Evolutionary conservation across 2,329 filamentous ascomycete species (phyloP), one percentile per base, ranked within the genome.

Genomic region (Domatiomyces globalis): DNA sequence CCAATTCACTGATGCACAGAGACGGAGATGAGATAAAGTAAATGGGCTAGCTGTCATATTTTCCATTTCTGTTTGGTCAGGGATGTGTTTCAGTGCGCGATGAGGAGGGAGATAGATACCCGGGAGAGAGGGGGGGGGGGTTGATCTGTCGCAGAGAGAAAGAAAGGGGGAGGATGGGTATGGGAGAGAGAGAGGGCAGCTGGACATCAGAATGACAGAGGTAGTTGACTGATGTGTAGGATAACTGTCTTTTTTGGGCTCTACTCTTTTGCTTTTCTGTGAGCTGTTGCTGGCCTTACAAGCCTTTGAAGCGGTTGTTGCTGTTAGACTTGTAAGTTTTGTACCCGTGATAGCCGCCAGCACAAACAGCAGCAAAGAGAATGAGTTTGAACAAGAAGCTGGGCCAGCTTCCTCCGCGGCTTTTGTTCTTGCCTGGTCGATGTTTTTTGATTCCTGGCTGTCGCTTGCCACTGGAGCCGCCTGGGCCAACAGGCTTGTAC

Each of bases 301-400:
- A 50, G 4, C 51, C 43, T 51, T 61, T 59, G 59, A 59, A 64
- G 51, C 60, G 55, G 44, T 59, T 57, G 65, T 78, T 79, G 66
- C 71, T 74, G 55, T 66, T 69, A 57, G 84, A 69, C 64, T 89
- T 79, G 71, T 86, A 98, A 45, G 83, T 77, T 5, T 88, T 95
- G 66, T 77, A 96, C 25, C 87, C 90, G 45, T 88, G 80, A 66
- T 96, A 98, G 4, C 67, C 85, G 59, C 85, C 89, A 8, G 76
- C 85, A 45, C 83, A 61, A 15, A 81, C 78, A 27, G 82, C 66
- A 57, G 85, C 72, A 68, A 95, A 84, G 54, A 95, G 63, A 53
- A 96, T 65, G 56, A 87, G 74, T 79, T 95, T 96, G 68, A 88
- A 76, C 56, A 96, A 72, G 69, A 83, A 83, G 81, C 81, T 83